Evolutionary conservation across 495 filamentous ascomycete species (phyloP), one percentile per base, ranked within the genome.

Genomic region (Tuber umbilicatum): DNA sequence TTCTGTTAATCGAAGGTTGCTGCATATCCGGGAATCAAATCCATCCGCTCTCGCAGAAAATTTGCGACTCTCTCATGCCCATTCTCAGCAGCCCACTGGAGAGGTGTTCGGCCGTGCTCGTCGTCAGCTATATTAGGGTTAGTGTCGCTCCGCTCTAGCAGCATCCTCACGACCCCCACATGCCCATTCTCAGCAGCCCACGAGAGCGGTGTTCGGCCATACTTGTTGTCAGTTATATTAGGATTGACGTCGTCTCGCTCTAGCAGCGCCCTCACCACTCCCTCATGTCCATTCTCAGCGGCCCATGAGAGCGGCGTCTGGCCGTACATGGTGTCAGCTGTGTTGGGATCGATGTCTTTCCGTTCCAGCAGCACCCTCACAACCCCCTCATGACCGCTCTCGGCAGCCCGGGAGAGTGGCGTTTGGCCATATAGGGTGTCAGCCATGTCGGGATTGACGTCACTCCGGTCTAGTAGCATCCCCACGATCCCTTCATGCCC

Each of bases 401-500:
- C 78, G 31, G 84, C 83, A 31, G 85, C 85, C 78, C 74, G 83
- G 16, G 78, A 83, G 55, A 83, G 78, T 39, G 83, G 80, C 17
- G 83, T 80, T 47, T 74, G 76, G 31, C 75, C 73, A 41, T 74
- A 71, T 19, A 19, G 1, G 7, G n/a, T 73, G 64, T 76, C 68
- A 40, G 47, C 64, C 2, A 43, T 16, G 39, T 82, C 45, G 4
- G 31, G 47, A 64, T 73, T 40, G 31, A 76, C 74, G 41, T 73
- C 74, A 40, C 45, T 55, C 21, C 55, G 74, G 4, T 42, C 71
- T 38, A 76, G 19, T 14, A 74, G 72, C 4, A 74, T 27, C 64
- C 41, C 7, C 12, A 78, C 86, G 71, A 86, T 75, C 16, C 69
- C 81, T 45, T 82, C 75, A 73, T 86, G 81, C 12, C 84, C 85